Evolutionary conservation across 331 rosid species (phyloP), one percentile per base, ranked within the genome.

Genomic region (Phaseolus coccineus): DNA sequence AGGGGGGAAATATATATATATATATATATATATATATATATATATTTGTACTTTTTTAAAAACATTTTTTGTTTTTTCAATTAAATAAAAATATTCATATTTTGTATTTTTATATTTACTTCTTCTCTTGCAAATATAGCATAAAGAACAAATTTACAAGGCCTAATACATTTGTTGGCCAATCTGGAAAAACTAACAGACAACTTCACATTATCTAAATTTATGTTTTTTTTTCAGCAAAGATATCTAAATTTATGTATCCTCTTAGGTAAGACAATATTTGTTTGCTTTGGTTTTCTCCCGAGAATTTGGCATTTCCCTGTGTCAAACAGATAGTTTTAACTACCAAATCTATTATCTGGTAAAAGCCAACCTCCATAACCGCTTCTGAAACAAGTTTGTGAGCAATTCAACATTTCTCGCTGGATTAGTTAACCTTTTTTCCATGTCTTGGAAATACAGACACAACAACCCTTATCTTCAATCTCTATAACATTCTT

Each of bases 381-480:
- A 82, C 80, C 44, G 76, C 72, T 66, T 57, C 31, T 48, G 67
- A 68, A 85, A 77, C 84, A 84, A 82, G 10, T 52, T 84, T 73
- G 84, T 78, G 61, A 69, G 58, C 68, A 61, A 19, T 19, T 53
- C 28, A 55, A 24, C 72, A 40, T 58, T 42, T 76, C 51, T 62
- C 33, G 51, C 59, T 51, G 47, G 73, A 74, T 35, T 53, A 19
- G 55, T 27, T 66, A 55, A 61, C 47, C 66, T 46, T 69, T 67
- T 19, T 76, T 15, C 59, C 58, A 48, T 61, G 76, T 85, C 80
- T 48, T 70, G 68, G 79, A 63, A 28, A 67, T 28, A 28, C 56
- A 37, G 3, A 58, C 80, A 70, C 67, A 44, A 50, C 47, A 55
- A 46, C 13, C 51, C 56, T 73, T 30, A 58, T 33, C 53, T 50